A percentile compares a stretch with the other conserved stretches of the same genome.
Conservation (phyloP, 2,329 filamentous ascomycete genomes). For the Fusarium armeniacum region DNA sequence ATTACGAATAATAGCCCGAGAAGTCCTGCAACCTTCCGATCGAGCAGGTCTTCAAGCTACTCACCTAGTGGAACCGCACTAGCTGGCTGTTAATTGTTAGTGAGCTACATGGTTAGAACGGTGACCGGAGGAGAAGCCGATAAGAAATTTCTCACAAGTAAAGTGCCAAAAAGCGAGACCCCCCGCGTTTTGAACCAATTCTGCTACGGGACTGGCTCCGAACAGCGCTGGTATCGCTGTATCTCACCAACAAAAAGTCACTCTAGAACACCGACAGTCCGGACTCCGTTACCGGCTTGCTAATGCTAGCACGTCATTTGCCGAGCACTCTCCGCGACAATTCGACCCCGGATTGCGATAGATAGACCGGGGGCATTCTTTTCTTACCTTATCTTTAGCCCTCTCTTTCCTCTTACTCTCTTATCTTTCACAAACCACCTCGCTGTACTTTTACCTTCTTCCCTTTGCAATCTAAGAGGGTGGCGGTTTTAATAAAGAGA, state of each 20-base stretch:
- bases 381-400: slow-evolving; percentile 20
- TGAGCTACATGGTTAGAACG: slow-evolving; percentile 15
- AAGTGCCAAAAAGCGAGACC: not conserved
- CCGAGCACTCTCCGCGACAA: slow-evolving; percentile 40
- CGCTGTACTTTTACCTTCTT: not conserved
- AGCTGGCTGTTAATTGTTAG: slow-evolving; percentile 12
- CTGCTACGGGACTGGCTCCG: slow-evolving; percentile 25
- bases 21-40: slow-evolving; percentile 9
- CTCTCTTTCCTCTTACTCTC: slow-evolving; percentile 3
- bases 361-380: slow-evolving; percentile 2
- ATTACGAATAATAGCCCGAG: slow-evolving; percentile 19
- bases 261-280: slow-evolving; percentile 36
- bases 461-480: not conserved
- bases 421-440: slow-evolving; percentile 14
- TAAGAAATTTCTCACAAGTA: not conserved
- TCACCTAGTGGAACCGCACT: no score
- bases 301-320: slow-evolving; percentile 53
- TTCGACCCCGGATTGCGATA: slow-evolving; percentile 48
- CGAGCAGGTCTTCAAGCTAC: not conserved
- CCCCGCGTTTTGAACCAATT: not conserved
- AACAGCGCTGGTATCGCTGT: slow-evolving; percentile 26
- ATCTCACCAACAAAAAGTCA: slow-evolving; percentile 26
- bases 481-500: not conserved
- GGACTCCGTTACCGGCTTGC: slow-evolving; percentile 50
- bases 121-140: slow-evolving; percentile 29